Base-by-base conservation (phyloP, 768 basidiomycete species). In the Mycena chlorophos region DNA sequence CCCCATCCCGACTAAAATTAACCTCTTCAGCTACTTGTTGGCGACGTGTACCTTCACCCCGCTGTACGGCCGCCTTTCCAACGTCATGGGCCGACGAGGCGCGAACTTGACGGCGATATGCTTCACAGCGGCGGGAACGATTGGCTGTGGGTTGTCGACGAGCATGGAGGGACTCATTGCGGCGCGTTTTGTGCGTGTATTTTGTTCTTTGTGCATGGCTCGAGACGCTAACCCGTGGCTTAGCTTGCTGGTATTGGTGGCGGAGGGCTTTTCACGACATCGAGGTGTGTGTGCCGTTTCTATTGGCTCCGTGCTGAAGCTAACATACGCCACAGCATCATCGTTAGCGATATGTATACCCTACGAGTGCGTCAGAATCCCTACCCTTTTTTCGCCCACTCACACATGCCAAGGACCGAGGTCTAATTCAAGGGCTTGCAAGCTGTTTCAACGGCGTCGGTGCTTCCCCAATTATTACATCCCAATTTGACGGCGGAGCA, bases 31-130 rank as follows among this genome's bases (percentile, higher is more conserved):
- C 4, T 91, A 88, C 67, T 71, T 92, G 6, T 78, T 92, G 19
- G 87, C 90, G 12, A 88, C 81, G 14, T 89, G 87, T 68, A 89
- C 89, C 0, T 91, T 92, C 61, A 91, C 89, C 1, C 90, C 89
- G 0, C 75, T 92, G 5, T 92, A 92, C 66, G 90, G 90, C 31
- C 83, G 89, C n/a, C 71, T 92, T n/a, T 88, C 83, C 65, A 84
- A 89, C 67, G 86, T 87, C 14, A 66, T 91, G 69, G 90, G 90
- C 13, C 76, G 90, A 22, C 76, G 81, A 58, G 82, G 80, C 31
- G 89, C 89, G 6, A 85, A 84, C 61, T 85, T 84, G 52, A 73
- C 74, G 0, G 90, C 88, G 3, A 73, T 91, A 2, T 55, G 82
- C 6, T 83, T 84, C 47, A 79, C 84, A 3, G 79, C 72, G 19